Evolutionary conservation across 495 filamentous ascomycete species (phyloP), one percentile per base, ranked within the genome.

Genomic region (Xylaria palmicola): DNA sequence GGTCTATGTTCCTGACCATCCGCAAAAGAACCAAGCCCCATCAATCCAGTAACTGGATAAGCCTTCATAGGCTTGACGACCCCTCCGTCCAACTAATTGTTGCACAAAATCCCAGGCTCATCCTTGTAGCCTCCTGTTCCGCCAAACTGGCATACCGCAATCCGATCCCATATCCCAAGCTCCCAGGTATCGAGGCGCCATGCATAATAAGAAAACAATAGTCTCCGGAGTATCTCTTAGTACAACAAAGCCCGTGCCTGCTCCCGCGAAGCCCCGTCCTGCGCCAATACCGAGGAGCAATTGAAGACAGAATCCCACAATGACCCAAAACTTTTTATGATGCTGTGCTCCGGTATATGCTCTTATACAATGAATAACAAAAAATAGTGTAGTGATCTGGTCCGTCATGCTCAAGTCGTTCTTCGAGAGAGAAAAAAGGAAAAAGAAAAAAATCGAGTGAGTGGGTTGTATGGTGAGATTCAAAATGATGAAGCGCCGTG

Each of bases 341-440:
- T 80, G 76, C 75, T 78, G 75, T 78, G 75, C 77, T 78, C 78
- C 77, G 70, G 72, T 77, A 74, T 74, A 80, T 79, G 77, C 77
- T 74, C 77, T 76, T 76, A 65, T 79, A 78, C 76, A 80, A 77
- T 71, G 75, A 70, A 68, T 70, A 67, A 70, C 71, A 74, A 77
- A 77, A 73, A 77, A 77, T 58, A 68, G 68, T 62, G 72, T 62
- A 58, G 51, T 62, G 45, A 51, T 63, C 58, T 65, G 64, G 50
- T 51, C 50, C 55, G 55, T 64, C 67, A 61, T 72, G 69, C 61
- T 64, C 59, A 53, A 59, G 49, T 68, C 62, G 67, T 69, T 67
- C 60, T 66, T 61, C n/a, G 57, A 49, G 27, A 29, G 41, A 43
- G 49, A 61, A 55, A 55, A 64, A 64, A 54, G n/a, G n/a, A 49